Evolutionary conservation across 2,329 filamentous ascomycete genomes (phyloP), one percentile per base, ranked within the genome.

Genomic region (Teratosphaeria pseudoeucalypti): DNA sequence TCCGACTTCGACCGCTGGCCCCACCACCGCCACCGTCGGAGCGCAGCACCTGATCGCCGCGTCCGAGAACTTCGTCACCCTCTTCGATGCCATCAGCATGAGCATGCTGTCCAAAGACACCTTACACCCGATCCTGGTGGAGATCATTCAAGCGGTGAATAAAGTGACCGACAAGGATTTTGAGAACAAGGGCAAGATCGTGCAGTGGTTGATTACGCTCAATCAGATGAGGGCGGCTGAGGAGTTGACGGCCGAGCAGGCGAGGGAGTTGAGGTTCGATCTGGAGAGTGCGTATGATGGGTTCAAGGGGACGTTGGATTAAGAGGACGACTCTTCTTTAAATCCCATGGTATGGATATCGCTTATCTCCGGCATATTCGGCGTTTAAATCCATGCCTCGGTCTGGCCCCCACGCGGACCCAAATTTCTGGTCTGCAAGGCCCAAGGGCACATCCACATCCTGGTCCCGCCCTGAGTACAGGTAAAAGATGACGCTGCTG

Each of bases 161-260:
- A 94, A 95, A 71, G 94, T 99, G 64, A 96, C 92, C 2, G 91
- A 95, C 72, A 84, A 87, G 63, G 92, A 97, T 69, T 99, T 99
- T 72, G 92, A 97, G 66, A 92, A 87, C 71, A 87, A 95, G 66
- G 91, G 89, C 67, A 97, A 97, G 81, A 97, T 99, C 67, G 91
- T 99, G 59, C 92, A 96, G 73, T 99, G 94, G 94, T 81, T 99
- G 65, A 99, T 99, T 68, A 88, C 90, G 6, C 79, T 99, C 64
- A 99, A 99, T 72, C 92, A 96, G 76, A 97, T 99, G 94, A 90
- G 90, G 71, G 94, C 92, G 9, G 91, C 90, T 1, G 92, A 97
- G 69, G 91, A 96, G 73, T 75, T 99, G 66, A 87, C 83, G 66
- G 89, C 95, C 68, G 86, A 92, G 60, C 90, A 96, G 75, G 89